Evolutionary conservation across 306 rosid genomes (phyloP).

Genomic region (Carpinus fangiana): DNA sequence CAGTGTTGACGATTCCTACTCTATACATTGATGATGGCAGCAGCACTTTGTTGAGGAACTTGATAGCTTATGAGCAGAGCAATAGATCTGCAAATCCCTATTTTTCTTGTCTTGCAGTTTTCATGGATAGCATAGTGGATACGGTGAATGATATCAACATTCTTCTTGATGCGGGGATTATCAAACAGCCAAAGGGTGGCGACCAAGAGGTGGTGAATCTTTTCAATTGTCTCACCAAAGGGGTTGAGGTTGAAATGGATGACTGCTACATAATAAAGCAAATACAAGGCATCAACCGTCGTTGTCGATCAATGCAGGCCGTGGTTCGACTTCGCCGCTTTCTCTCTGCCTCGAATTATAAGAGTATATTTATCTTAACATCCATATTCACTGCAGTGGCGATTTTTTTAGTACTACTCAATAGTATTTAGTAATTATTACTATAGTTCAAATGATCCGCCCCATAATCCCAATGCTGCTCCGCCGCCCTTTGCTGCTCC

Average conservation of each 20-base stretch:
- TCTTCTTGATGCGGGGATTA: neutral
- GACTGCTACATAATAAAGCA: neutral
- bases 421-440: too few relatives aligned
- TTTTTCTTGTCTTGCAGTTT: constrained; percentile 6
- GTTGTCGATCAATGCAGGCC: neutral
- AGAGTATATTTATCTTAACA: too few relatives aligned
- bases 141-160: neutral
- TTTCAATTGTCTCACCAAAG: neutral
- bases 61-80: too few relatives aligned
- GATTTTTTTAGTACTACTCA: too few relatives aligned
- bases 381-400: too few relatives aligned
- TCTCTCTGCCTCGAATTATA: too few relatives aligned
- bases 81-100: neutral
- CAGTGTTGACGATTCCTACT: neutral
- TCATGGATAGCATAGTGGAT: constrained; percentile 13
- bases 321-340: too few relatives aligned
- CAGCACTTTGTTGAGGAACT: neutral
- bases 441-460: too few relatives aligned
- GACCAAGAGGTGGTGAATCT: neutral
- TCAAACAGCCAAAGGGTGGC: constrained; percentile 4
- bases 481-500: too few relatives aligned
- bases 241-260: constrained; percentile 1
- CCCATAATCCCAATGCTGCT: too few relatives aligned
- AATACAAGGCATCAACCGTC: neutral
- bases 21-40: neutral